phyloP scores from a whole-genome alignment of 257 asterid genomes.

The Primulina tabacum region DNA sequence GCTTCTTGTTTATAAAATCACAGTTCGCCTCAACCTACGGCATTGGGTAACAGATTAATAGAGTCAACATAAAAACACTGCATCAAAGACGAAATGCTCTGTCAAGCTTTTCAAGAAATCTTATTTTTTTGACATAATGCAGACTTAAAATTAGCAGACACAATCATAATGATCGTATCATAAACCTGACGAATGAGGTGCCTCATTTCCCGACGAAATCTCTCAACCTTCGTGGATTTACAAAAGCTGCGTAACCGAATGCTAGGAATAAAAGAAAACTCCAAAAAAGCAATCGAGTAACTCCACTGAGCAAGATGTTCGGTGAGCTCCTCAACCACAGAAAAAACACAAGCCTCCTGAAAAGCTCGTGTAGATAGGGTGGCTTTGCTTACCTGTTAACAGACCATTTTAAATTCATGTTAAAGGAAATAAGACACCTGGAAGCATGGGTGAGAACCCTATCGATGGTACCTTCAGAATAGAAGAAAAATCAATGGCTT shows the following conservation, averaged over 20 bases:
- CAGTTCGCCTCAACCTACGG: slow-evolving; percentile 73
- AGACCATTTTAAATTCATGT: slow-evolving; percentile 23
- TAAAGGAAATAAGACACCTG: not conserved
- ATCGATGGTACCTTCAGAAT: slow-evolving; percentile 55
- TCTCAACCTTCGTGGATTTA: slow-evolving; percentile 86
- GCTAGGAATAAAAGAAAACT: slow-evolving; percentile 74
- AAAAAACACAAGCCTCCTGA: slow-evolving; percentile 86
- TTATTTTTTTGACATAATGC: slow-evolving; percentile 3
- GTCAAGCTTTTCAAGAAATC: slow-evolving; percentile 3
- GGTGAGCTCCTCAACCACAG: slow-evolving; percentile 80
- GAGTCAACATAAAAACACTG: slow-evolving; percentile 18
- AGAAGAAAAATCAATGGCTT: slow-evolving; percentile 71
- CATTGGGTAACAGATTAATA: slow-evolving; percentile 28
- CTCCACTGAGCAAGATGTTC: slow-evolving; percentile 97
- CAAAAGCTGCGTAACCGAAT: slow-evolving; percentile 66
- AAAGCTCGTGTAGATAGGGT: slow-evolving; percentile 77
- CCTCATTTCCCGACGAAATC: slow-evolving; percentile 79
- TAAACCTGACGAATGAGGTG: slow-evolving; percentile 71
- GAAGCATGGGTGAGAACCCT: slow-evolving; percentile 11
- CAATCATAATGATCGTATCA: not conserved
- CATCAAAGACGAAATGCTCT: not conserved
- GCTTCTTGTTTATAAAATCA: slow-evolving; percentile 68
- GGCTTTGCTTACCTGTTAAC: slow-evolving; percentile 67
- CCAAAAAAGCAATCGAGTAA: slow-evolving; percentile 72
- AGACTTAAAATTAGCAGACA: slow-evolving; percentile 2